phyloP scores from a whole-genome alignment of 805 yeast species.

The Saccharomycopsis microspora region DNA sequence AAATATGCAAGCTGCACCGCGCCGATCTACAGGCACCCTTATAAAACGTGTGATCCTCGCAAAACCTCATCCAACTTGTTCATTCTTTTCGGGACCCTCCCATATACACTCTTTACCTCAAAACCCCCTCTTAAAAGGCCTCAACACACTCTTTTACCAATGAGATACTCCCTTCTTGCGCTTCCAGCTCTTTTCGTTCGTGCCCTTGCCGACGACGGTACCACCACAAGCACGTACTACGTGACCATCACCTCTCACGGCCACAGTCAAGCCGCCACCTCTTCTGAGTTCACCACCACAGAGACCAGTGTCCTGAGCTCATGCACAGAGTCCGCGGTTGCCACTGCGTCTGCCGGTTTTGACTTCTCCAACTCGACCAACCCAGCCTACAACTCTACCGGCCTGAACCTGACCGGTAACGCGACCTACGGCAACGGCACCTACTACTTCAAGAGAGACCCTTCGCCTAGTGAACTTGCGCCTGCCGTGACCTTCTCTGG shows the following conservation, averaged over 20 bases:
- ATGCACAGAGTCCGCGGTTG: background rate
- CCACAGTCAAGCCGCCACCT: constrained; percentile 5
- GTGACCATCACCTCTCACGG: constrained; percentile 11
- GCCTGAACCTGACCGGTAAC: constrained; percentile 1
- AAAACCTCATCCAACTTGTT: no score
- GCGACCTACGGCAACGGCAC: background rate
- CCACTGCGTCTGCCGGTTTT: constrained; percentile 5
- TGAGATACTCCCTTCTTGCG: constrained; percentile 12
- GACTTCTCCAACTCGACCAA: constrained; percentile 9
- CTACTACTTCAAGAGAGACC: background rate
- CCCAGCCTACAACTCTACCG: background rate
- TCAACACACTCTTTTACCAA: background rate
- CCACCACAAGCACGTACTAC: constrained; percentile 10
- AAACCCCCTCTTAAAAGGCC: background rate
- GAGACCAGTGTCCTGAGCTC: constrained; percentile 4
- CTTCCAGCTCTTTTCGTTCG: background rate
- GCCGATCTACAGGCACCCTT: no score
- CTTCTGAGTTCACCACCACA: constrained; percentile 1
- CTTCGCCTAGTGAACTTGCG: constrained; percentile 10
- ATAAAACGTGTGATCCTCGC: no score
- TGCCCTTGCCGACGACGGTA: background rate
- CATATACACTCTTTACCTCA: background rate
- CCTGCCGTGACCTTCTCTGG: constrained; percentile 16
- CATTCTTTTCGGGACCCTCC: background rate
- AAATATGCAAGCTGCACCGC: no score